Evolutionary conservation across 2,329 filamentous ascomycete species (phyloP).

Genomic region (Chaetomiaceae sp.): DNA sequence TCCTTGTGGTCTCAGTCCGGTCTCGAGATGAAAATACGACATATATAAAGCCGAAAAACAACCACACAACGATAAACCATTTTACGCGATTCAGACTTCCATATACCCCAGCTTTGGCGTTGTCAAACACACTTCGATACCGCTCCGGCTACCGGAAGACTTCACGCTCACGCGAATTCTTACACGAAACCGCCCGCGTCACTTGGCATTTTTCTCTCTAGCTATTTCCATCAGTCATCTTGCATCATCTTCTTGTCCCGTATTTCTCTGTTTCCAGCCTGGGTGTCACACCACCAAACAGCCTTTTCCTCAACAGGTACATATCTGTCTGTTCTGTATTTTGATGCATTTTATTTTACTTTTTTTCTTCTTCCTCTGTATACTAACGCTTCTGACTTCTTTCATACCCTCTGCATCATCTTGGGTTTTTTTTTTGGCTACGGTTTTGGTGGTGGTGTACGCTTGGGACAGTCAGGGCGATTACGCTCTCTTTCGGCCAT

Average conservation of each 20-base stretch:
- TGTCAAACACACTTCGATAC: slow-evolving; percentile 16
- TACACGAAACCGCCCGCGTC: slow-evolving; percentile 6
- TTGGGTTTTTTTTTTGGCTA: not conserved
- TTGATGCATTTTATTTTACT: not conserved
- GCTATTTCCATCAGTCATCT: not conserved
- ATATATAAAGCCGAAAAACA: slow-evolving; percentile 17
- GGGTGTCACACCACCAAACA: not conserved
- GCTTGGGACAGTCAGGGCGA: too few relatives aligned
- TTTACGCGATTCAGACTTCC: slow-evolving; percentile 13
- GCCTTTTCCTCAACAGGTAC: not conserved
- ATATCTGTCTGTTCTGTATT: slow-evolving; percentile 4
- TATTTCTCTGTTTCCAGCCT: not conserved
- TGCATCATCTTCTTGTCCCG: not conserved
- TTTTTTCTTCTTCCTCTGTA: slow-evolving; percentile 1
- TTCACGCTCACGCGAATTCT: slow-evolving; percentile 35
- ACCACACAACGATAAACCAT: slow-evolving; percentile 3
- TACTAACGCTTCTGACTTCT: not conserved
- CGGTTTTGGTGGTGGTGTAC: too few relatives aligned
- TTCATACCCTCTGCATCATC: not conserved
- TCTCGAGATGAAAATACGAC: not conserved
- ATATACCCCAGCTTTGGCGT: slow-evolving; percentile 22
- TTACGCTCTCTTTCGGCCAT: too few relatives aligned
- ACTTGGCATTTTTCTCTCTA: not conserved
- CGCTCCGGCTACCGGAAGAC: slow-evolving; percentile 24
- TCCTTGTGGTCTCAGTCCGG: too few relatives aligned